These are phyloP conservation scores for Torulaspora globosa DNA, from an alignment of 1,139 yeast species.

Conservation along the genomic window DNA sequence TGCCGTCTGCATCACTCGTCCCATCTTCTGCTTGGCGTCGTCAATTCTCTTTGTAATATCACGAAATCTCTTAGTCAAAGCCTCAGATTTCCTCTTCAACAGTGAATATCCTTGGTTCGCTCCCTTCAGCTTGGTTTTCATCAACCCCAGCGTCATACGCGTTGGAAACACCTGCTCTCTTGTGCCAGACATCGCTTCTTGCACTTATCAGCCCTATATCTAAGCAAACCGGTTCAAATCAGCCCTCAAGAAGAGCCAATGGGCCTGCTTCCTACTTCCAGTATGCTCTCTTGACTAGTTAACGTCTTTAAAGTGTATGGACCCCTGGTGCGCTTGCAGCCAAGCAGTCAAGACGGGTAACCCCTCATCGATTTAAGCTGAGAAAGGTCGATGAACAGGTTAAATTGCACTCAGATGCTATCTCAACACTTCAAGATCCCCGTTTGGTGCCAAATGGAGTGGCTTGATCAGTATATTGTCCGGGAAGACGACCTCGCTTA, in stretches of 20 bases:
- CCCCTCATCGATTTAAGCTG: conserved; percentile 1
- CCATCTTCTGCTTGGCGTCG: conserved; percentile 95
- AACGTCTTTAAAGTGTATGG: neutral
- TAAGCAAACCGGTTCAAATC: neutral
- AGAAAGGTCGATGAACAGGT: conserved; percentile 1
- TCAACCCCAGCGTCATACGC: conserved; percentile 91
- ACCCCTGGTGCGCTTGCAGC: conserved; percentile 8
- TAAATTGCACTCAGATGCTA: neutral
- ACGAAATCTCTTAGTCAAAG: conserved; percentile 90
- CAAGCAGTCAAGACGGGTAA: conserved; percentile 8
- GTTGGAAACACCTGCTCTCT: conserved; percentile 93
- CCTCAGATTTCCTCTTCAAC: conserved; percentile 93
- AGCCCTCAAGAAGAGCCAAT: neutral
- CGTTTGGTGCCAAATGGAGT: conserved; percentile 10
- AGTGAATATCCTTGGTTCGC: conserved; percentile 95
- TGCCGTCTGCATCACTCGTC: conserved; percentile 96
- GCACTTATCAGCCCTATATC: conserved; percentile 9
- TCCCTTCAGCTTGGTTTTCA: conserved; percentile 94
- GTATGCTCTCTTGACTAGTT: neutral
- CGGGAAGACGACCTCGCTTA: conserved; percentile 32
- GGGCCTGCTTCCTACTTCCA: neutral
- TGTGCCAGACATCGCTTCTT: conserved; percentile 31
- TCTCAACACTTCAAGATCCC: no score
- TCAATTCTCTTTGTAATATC: conserved; percentile 93
- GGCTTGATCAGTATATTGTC: conserved; percentile 15